phyloP scores from a whole-genome alignment of 306 rosid genomes.

The Rosa chinensis region DNA sequence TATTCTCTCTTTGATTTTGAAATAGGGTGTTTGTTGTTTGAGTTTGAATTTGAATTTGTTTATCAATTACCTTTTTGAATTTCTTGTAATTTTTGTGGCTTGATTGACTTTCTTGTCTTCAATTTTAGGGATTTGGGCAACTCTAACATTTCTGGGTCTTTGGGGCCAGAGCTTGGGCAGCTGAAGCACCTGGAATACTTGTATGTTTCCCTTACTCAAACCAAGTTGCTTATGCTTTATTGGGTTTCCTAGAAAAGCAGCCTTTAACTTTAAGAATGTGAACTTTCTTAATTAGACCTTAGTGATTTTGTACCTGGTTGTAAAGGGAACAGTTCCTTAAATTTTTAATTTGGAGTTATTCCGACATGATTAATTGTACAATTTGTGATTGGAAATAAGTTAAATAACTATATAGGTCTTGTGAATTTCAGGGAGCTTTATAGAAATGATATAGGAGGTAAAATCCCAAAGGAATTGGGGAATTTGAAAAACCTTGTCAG shows the following conservation, averaged over 20 bases:
- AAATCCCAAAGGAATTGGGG: constrained; percentile 75
- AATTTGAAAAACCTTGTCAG: constrained; percentile 68
- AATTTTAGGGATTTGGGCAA: constrained; percentile 92
- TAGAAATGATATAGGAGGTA: constrained; percentile 64
- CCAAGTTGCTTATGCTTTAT: background rate
- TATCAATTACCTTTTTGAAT: background rate
- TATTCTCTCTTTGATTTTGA: background rate
- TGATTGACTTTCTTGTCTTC: constrained; percentile 18
- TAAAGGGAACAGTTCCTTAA: background rate
- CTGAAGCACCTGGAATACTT: constrained; percentile 76
- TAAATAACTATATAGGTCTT: background rate
- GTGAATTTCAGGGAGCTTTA: constrained; percentile 79
- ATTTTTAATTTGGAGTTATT: background rate
- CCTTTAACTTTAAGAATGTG: background rate
- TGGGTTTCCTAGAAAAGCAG: constrained; percentile 4
- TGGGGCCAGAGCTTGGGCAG: constrained; percentile 86
- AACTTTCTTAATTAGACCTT: background rate
- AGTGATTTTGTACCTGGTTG: background rate
- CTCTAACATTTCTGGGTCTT: constrained; percentile 76
- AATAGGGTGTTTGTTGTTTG: background rate
- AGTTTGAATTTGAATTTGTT: background rate
- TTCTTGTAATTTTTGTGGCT: background rate
- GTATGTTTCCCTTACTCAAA: constrained; percentile 40
- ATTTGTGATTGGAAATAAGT: background rate
- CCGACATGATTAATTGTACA: background rate